Percentiles rank a stretch among this genome's conserved stretches.
phyloP scores from a whole-genome alignment of 495 filamentous ascomycete species.

The Hyaloscypha finlandica region DNA sequence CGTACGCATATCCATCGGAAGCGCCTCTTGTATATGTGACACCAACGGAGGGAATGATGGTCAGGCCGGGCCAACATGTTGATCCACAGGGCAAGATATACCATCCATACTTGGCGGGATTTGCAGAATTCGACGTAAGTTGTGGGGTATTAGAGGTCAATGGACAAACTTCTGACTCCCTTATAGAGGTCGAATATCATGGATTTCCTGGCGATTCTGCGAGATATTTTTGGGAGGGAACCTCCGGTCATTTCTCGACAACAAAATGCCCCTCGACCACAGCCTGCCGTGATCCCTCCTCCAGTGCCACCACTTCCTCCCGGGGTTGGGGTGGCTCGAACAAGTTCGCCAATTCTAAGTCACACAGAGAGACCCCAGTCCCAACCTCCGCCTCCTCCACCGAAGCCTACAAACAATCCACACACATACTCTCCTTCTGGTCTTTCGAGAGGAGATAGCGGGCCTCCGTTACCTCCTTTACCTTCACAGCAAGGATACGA shows the following conservation, averaged over 20 bases:
- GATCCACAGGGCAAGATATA: slow-evolving; percentile 93
- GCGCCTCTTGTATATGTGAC: slow-evolving; percentile 85
- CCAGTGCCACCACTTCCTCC: slow-evolving; percentile 72
- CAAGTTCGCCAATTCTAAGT: slow-evolving; percentile 29
- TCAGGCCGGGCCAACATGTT: slow-evolving; percentile 91
- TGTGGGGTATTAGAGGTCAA: neutral
- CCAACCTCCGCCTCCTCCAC: slow-evolving; percentile 45
- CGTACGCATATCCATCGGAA: slow-evolving; percentile 85
- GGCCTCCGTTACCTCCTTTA: slow-evolving; percentile 45
- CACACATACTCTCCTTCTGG: slow-evolving; percentile 3
- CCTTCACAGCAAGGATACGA: slow-evolving; percentile 32
- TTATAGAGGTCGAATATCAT: slow-evolving; percentile 74
- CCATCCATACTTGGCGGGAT: slow-evolving; percentile 91
- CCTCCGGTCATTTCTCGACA: slow-evolving; percentile 82
- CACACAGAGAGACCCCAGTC: slow-evolving; percentile 9
- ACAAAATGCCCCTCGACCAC: slow-evolving; percentile 44
- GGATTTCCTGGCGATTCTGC: slow-evolving; percentile 79
- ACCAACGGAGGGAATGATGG: slow-evolving; percentile 83
- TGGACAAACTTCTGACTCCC: neutral
- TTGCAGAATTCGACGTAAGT: slow-evolving; percentile 84
- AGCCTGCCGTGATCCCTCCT: slow-evolving; percentile 55
- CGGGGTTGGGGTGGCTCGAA: slow-evolving; percentile 44
- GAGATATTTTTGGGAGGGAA: slow-evolving; percentile 90
- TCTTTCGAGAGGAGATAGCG: slow-evolving; percentile 22
- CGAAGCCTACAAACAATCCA: slow-evolving; percentile 30